These are phyloP conservation scores for Phaseolus coccineus DNA, from an alignment of 331 rosid species.

Conservation along the genomic window DNA sequence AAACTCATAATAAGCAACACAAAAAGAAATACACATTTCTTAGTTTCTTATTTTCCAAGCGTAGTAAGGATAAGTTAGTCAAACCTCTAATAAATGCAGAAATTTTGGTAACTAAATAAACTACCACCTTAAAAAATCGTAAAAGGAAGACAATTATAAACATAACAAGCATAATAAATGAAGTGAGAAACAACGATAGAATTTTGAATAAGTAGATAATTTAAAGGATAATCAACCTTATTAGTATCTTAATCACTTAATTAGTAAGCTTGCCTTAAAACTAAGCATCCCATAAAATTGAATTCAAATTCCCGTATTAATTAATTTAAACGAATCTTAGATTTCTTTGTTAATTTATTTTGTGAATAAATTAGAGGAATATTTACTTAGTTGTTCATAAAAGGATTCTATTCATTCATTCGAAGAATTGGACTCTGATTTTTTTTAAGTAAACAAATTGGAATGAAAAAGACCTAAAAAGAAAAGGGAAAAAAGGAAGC, in stretches of 20 bases:
- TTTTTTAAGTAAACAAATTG: slow-evolving; percentile 30
- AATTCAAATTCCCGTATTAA: slow-evolving; percentile 28
- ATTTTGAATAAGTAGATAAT: background rate
- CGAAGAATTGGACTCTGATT: slow-evolving; percentile 11
- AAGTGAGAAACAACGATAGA: background rate
- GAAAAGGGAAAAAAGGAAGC: background rate
- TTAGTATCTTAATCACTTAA: background rate
- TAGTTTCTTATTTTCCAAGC: no score
- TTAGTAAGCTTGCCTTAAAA: slow-evolving; percentile 22
- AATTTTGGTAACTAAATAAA: background rate
- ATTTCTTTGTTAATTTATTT: slow-evolving; percentile 19
- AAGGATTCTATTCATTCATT: slow-evolving; percentile 37
- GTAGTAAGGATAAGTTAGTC: no score
- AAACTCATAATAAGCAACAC: no score
- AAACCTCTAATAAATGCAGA: background rate
- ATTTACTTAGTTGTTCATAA: background rate
- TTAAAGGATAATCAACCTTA: background rate
- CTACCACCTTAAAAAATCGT: background rate
- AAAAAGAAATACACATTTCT: no score
- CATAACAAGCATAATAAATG: background rate
- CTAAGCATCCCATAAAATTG: background rate
- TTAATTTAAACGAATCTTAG: slow-evolving; percentile 4
- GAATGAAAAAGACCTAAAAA: slow-evolving; percentile 21
- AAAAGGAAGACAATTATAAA: background rate
- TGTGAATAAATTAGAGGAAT: slow-evolving; percentile 42